Conservation (phyloP, 257 asterid species). For the Scutellaria minor region DNA sequence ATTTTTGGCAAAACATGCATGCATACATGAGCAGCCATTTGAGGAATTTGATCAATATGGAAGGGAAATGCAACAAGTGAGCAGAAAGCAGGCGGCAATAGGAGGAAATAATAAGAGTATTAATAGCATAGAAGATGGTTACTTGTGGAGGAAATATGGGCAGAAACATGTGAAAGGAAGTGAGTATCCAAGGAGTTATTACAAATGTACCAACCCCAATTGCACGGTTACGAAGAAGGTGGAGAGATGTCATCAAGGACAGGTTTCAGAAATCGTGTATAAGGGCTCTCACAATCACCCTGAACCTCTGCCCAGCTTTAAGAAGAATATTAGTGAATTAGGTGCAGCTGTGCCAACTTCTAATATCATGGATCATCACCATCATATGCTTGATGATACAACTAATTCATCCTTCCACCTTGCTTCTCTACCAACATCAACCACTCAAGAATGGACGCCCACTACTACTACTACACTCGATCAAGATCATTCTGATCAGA, state of each 20-base stretch:
- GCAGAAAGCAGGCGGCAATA: constrained; percentile 15
- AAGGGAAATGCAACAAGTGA: constrained; percentile 34
- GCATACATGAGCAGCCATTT: constrained; percentile 31
- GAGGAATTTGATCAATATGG: constrained; percentile 33
- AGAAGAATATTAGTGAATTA: too few relatives aligned
- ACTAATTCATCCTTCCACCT: too few relatives aligned
- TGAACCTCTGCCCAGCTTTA: constrained; percentile 40
- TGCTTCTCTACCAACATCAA: too few relatives aligned
- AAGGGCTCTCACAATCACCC: constrained; percentile 77
- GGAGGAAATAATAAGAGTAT: too few relatives aligned
- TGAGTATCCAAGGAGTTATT: constrained; percentile 75
- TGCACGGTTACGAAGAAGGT: constrained; percentile 72
- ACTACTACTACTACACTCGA: background rate
- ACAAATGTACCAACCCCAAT: constrained; percentile 60
- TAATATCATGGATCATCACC: too few relatives aligned
- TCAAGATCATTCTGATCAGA: constrained; percentile 3
- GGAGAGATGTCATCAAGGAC: constrained; percentile 66
- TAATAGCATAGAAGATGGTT: constrained; percentile 58
- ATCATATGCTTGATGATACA: too few relatives aligned
- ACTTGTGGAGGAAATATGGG: constrained; percentile 79
- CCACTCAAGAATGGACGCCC: background rate
- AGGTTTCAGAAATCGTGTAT: constrained; percentile 64
- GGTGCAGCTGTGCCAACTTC: too few relatives aligned
- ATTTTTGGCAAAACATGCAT: background rate
- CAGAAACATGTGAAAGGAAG: constrained; percentile 87